Evolutionary conservation across 352 stramenopile species (phyloP).

Genomic region (Pythium scleroteichum): DNA sequence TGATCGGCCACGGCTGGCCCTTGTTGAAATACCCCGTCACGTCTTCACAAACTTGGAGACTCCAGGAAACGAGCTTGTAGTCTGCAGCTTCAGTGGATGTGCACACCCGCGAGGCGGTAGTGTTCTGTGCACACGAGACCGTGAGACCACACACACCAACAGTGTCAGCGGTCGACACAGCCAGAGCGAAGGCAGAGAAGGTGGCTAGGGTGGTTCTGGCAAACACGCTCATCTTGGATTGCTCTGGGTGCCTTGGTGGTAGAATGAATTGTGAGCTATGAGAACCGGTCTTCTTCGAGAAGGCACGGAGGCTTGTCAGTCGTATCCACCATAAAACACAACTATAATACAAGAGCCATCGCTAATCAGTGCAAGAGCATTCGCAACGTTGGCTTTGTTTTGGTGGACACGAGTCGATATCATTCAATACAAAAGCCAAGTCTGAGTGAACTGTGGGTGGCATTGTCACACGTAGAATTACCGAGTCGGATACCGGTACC

Average conservation of each 20-base stretch:
- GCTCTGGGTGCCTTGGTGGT: too few species aligned
- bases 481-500: too few species aligned
- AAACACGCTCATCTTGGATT: too few species aligned
- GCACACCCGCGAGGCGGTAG: constrained; percentile 2
- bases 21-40: constrained; percentile 21
- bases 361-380: too few species aligned
- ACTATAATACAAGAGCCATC: too few species aligned
- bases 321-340: too few species aligned
- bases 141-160: constrained; percentile 19
- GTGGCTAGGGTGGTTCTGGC: neutral
- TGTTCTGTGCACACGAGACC: constrained; percentile 12
- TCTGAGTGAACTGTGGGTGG: neutral
- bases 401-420: too few species aligned
- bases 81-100: constrained; percentile 6
- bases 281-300: neutral
- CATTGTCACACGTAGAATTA: neutral
- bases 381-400: too few species aligned
- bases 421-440: constrained; percentile 4
- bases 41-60: constrained; percentile 21
- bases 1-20: constrained; percentile 24
- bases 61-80: constrained; percentile 9
- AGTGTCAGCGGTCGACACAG: neutral
- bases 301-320: too few species aligned
- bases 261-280: neutral
- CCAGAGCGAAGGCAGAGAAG: neutral